These are phyloP conservation scores for Stipa capillata DNA, from an alignment of 176 grass and related monocot genomes.

Conservation along the genomic window DNA sequence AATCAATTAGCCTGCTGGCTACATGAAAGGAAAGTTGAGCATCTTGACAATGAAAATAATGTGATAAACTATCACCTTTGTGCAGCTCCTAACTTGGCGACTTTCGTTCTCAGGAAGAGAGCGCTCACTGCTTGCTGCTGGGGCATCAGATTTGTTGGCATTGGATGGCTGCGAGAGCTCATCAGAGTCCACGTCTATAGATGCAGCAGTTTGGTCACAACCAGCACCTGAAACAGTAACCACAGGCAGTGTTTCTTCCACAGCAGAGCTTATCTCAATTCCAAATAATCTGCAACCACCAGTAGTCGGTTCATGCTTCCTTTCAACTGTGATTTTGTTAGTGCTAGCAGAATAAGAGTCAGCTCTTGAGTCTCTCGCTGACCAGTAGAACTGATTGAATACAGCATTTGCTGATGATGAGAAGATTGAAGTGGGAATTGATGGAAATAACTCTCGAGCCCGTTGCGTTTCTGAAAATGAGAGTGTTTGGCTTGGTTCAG, in stretches of 20 bases:
- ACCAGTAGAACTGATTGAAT: slow-evolving; percentile 48
- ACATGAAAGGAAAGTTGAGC: background rate
- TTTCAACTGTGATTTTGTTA: slow-evolving; percentile 37
- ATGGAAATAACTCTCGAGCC: slow-evolving; percentile 22
- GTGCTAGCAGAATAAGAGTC: slow-evolving; percentile 41
- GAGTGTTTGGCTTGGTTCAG: slow-evolving; percentile 38
- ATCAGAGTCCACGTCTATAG: slow-evolving; percentile 32
- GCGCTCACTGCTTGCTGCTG: slow-evolving; percentile 39
- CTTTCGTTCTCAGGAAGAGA: slow-evolving; percentile 48
- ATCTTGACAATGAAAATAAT: slow-evolving; percentile 6
- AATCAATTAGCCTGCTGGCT: background rate
- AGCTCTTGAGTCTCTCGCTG: slow-evolving; percentile 35
- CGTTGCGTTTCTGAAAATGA: slow-evolving; percentile 53
- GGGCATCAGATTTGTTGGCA: slow-evolving; percentile 41
- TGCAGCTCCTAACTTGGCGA: slow-evolving; percentile 83
- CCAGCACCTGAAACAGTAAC: slow-evolving; percentile 22
- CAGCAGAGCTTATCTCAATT: slow-evolving; percentile 56
- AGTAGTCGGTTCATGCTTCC: slow-evolving; percentile 44
- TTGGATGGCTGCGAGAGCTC: slow-evolving; percentile 50
- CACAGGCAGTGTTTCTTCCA: slow-evolving; percentile 22
- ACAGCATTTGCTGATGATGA: slow-evolving; percentile 32
- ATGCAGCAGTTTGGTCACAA: slow-evolving; percentile 36
- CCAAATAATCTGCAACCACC: slow-evolving; percentile 87
- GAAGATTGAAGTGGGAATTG: slow-evolving; percentile 30
- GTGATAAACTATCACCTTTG: slow-evolving; percentile 54